phyloP scores from a whole-genome alignment of 495 filamentous ascomycete genomes.

The Aspergillus saccharolyticus region DNA sequence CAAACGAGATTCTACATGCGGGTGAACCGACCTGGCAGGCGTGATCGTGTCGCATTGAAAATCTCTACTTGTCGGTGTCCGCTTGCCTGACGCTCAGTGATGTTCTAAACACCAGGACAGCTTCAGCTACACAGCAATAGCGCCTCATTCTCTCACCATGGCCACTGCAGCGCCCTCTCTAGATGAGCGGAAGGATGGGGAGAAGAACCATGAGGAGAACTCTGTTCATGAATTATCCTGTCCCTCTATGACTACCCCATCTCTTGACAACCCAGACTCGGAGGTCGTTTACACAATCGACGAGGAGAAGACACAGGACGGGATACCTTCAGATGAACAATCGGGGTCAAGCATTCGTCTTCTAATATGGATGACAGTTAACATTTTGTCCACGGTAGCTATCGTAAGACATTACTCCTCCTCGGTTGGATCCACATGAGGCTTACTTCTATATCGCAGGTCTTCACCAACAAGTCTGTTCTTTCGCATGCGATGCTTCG shows the following conservation, averaged over 20 bases:
- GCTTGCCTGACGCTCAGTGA: neutral
- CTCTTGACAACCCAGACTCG: neutral
- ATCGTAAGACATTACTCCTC: constrained; percentile 2
- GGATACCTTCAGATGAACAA: neutral
- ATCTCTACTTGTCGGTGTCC: neutral
- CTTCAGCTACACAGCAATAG: neutral
- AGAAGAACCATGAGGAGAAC: neutral
- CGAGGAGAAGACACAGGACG: neutral
- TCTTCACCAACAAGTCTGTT: constrained; percentile 74
- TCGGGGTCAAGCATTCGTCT: neutral
- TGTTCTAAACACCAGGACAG: neutral
- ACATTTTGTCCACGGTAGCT: constrained; percentile 5
- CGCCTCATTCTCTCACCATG: neutral
- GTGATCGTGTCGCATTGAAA: neutral
- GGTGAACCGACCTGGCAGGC: neutral
- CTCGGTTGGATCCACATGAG: neutral
- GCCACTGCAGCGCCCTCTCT: neutral
- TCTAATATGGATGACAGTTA: neutral
- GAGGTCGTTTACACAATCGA: neutral
- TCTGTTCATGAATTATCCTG: neutral
- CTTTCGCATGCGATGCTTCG: constrained; percentile 63
- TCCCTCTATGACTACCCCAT: neutral
- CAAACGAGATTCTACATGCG: neutral
- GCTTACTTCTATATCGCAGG: constrained; percentile 33
- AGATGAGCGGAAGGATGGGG: neutral